These are phyloP conservation scores for Hygrophila difformis DNA, from an alignment of 257 asterid genomes.

Conservation along the genomic window DNA sequence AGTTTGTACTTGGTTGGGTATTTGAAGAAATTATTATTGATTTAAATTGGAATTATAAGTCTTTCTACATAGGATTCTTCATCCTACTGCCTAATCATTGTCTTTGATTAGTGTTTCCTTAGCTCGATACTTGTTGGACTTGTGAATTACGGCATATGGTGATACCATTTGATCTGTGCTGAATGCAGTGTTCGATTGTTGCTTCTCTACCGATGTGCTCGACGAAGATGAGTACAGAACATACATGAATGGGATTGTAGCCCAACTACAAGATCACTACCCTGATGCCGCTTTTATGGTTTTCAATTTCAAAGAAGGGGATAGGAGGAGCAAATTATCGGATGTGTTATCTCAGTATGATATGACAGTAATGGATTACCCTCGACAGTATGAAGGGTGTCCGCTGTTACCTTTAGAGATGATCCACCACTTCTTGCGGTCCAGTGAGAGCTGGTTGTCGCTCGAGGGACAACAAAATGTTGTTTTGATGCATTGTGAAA, in stretches of 20 bases:
- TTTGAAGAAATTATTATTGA: background rate
- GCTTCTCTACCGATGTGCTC: conserved; percentile 89
- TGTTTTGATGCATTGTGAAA: conserved; percentile 90
- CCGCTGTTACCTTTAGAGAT: conserved; percentile 83
- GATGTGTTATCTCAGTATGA: conserved; percentile 86
- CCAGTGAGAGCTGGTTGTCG: conserved; percentile 99
- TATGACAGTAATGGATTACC: conserved; percentile 99
- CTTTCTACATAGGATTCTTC: too few relatives aligned
- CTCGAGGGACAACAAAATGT: conserved; percentile 98
- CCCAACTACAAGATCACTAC: conserved; percentile 94
- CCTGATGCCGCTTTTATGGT: conserved; percentile 99
- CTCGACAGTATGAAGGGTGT: conserved; percentile 90
- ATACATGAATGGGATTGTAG: conserved; percentile 88
- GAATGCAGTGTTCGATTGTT: conserved; percentile 88
- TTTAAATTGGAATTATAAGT: background rate
- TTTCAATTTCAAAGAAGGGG: conserved; percentile 91
- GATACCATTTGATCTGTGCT: conserved; percentile 16
- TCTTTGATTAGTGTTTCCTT: too few relatives aligned
- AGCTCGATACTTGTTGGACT: conserved; percentile 7
- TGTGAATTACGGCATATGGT: conserved; percentile 11
- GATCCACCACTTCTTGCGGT: conserved; percentile 93
- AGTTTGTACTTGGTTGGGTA: conserved; percentile 6
- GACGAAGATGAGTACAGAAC: conserved; percentile 86
- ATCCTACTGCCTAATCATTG: too few relatives aligned
- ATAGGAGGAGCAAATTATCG: conserved; percentile 76